Evolutionary conservation across 73 alveolate genomes (phyloP).

Genomic region (Symbiodinium pilosum): DNA sequence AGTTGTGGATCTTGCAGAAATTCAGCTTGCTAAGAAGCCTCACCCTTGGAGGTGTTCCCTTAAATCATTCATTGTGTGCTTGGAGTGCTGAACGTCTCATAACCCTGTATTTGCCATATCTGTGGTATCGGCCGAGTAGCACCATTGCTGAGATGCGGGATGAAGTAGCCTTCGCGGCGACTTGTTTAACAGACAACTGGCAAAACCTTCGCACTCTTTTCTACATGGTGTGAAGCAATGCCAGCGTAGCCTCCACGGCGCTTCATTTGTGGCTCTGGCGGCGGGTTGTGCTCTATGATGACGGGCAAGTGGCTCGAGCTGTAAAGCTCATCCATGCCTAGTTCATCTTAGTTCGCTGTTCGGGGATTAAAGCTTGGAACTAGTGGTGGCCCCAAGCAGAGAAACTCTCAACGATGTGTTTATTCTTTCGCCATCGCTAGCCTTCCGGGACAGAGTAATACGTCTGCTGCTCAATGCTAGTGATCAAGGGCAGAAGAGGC

Average conservation of each 20-base stretch:
- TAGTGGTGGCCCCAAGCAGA: too few species aligned
- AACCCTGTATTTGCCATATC: too few species aligned
- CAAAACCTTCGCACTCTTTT: too few species aligned
- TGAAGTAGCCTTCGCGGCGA: constrained; percentile 74
- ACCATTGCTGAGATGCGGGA: constrained; percentile 51
- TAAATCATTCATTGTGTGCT: too few species aligned
- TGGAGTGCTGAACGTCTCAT: too few species aligned
- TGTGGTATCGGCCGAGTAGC: neutral
- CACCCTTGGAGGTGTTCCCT: too few species aligned
- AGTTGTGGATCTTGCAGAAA: too few species aligned
- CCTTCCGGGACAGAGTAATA: constrained; percentile 52
- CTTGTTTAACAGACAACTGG: too few species aligned
- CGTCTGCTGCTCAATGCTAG: constrained; percentile 71
- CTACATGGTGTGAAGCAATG: too few species aligned
- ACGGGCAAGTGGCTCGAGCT: constrained; percentile 37
- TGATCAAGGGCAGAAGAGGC: constrained; percentile 51
- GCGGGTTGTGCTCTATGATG: constrained; percentile 59
- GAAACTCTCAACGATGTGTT: neutral
- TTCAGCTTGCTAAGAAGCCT: too few species aligned
- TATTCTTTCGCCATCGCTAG: neutral
- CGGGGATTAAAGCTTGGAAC: neutral
- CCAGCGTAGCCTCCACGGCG: constrained; percentile 84
- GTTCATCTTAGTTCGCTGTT: neutral
- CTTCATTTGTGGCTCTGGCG: constrained; percentile 77
- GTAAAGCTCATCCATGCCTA: constrained; percentile 36